A percentile compares a stretch with the other conserved stretches of the same genome.
phyloP scores from a whole-genome alignment of 345 rosid genomes.

The Populus alba region DNA sequence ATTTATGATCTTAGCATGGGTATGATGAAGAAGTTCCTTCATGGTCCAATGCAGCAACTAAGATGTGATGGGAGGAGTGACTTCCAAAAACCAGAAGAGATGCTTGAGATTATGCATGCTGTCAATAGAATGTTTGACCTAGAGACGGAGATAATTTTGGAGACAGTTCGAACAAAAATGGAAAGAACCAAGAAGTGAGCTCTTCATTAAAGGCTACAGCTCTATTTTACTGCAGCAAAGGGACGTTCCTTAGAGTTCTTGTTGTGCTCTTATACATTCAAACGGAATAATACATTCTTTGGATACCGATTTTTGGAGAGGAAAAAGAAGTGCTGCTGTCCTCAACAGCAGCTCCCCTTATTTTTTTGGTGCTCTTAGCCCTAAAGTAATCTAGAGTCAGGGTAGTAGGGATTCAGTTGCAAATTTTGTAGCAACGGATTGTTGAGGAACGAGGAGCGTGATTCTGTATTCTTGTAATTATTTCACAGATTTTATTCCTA shows the following conservation, averaged over 20 bases:
- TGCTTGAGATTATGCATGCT: slow-evolving; percentile 23
- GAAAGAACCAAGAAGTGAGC: slow-evolving; percentile 18
- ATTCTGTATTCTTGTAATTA: background rate
- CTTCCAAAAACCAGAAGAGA: slow-evolving; percentile 15
- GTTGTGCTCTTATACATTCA: background rate
- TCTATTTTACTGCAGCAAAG: background rate
- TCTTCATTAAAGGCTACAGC: background rate
- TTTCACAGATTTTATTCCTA: background rate
- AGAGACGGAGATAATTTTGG: slow-evolving; percentile 20
- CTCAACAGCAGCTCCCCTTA: background rate
- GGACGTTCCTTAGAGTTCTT: background rate
- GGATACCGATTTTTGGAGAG: background rate
- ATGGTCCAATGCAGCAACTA: slow-evolving; percentile 31
- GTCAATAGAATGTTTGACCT: slow-evolving; percentile 25
- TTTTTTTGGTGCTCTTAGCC: background rate
- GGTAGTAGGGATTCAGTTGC: background rate
- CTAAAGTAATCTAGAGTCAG: background rate
- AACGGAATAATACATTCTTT: background rate
- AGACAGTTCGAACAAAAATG: slow-evolving; percentile 14
- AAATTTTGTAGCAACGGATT: background rate
- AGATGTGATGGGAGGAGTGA: slow-evolving; percentile 22
- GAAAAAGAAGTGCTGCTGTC: background rate
- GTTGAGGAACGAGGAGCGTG: background rate
- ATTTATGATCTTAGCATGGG: slow-evolving; percentile 24
- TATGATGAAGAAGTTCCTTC: slow-evolving; percentile 24